Evolutionary conservation across 2,329 filamentous ascomycete genomes (phyloP).

Genomic region (Fusarium pininemorale): DNA sequence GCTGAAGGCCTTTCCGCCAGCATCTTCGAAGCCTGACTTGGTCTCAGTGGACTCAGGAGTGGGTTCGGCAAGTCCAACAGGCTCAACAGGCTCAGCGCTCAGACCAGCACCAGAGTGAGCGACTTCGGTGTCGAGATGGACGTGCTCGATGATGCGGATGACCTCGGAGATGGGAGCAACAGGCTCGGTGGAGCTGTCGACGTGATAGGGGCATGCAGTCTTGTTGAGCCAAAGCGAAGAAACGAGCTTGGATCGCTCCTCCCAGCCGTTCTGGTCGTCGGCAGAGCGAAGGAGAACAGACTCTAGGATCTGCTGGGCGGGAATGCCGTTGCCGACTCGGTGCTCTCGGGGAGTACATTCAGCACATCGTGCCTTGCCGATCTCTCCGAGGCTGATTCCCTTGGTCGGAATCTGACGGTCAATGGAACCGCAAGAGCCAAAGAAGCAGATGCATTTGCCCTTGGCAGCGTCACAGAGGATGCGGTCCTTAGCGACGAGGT

Average conservation of each 20-base stretch:
- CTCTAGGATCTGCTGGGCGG: slow-evolving; percentile 16
- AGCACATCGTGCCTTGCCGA: slow-evolving; percentile 26
- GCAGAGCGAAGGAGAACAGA: slow-evolving; percentile 22
- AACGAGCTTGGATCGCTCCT: background rate
- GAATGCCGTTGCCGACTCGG: slow-evolving; percentile 12
- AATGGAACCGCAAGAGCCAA: slow-evolving; percentile 38
- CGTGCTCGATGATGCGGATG: background rate
- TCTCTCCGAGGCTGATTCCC: background rate
- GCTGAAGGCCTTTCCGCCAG: background rate
- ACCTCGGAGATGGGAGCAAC: too few relatives aligned
- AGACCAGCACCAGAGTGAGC: background rate
- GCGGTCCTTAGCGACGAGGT: slow-evolving; percentile 31
- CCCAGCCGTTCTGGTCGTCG: background rate
- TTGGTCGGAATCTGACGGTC: background rate
- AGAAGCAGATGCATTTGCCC: slow-evolving; percentile 34
- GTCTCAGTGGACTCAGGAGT: background rate
- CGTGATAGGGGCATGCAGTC: slow-evolving; percentile 16
- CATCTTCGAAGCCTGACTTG: background rate
- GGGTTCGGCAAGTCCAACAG: background rate
- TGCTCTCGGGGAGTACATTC: slow-evolving; percentile 32
- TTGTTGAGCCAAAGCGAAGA: slow-evolving; percentile 14
- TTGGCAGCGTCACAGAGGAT: slow-evolving; percentile 20
- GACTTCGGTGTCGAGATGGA: background rate
- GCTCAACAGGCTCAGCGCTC: background rate
- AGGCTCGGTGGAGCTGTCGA: background rate